phyloP scores from a whole-genome alignment of 2,329 filamentous ascomycete genomes.

The Fusarium graminum region DNA sequence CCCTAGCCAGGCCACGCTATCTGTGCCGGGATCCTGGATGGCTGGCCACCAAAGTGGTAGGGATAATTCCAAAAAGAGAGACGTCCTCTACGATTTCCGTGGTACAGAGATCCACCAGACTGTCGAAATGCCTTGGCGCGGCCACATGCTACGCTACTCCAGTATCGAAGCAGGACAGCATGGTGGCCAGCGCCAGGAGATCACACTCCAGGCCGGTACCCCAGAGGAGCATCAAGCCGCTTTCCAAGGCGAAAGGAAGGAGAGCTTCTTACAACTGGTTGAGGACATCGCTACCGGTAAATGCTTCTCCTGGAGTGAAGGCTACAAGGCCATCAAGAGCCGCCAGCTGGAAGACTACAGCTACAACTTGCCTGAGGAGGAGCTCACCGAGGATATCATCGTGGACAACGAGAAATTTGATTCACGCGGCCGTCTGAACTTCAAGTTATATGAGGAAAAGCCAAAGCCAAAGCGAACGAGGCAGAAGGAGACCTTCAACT shows the following conservation, averaged over 20 bases:
- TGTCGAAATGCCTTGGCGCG: slow-evolving; percentile 58
- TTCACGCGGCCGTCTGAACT: slow-evolving; percentile 20
- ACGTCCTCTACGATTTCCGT: slow-evolving; percentile 58
- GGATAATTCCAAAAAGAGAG: neutral
- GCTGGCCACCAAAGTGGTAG: neutral
- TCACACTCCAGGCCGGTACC: slow-evolving; percentile 56
- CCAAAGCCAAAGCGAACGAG: neutral
- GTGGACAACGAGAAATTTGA: slow-evolving; percentile 38
- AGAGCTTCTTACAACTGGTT: slow-evolving; percentile 49
- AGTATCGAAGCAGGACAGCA: slow-evolving; percentile 65
- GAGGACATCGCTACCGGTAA: slow-evolving; percentile 50
- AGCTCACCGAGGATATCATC: slow-evolving; percentile 44
- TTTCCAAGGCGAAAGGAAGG: slow-evolving; percentile 16
- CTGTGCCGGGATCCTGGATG: slow-evolving; percentile 26
- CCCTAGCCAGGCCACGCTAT: slow-evolving; percentile 49
- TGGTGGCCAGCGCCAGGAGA: slow-evolving; percentile 64
- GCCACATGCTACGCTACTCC: slow-evolving; percentile 64
- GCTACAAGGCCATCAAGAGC: slow-evolving; percentile 48
- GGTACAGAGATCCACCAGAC: slow-evolving; percentile 66
- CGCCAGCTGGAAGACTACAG: slow-evolving; percentile 47
- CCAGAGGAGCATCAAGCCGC: neutral
- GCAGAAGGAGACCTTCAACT: slow-evolving; percentile 8
- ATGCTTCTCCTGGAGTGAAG: slow-evolving; percentile 55
- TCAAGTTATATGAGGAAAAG: slow-evolving; percentile 14
- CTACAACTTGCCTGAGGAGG: slow-evolving; percentile 47